Conservation (phyloP, 2,329 filamentous ascomycete genomes). For the Cordyceps fumosorosea region DNA sequence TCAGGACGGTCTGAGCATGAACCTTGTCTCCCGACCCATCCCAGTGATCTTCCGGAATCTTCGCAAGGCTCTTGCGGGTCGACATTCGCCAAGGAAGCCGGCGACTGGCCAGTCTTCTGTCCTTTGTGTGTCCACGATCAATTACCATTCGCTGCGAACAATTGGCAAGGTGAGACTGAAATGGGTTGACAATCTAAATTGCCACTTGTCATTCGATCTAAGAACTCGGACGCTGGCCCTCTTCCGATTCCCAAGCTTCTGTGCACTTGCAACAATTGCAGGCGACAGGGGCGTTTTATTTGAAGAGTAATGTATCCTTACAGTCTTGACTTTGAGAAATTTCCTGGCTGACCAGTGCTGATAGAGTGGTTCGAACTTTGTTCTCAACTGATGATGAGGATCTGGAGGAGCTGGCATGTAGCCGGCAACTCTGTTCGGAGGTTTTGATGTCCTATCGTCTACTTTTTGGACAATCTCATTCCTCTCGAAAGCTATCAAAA, state of each 20-base stretch:
- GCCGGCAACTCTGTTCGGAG: background rate
- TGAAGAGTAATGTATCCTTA: background rate
- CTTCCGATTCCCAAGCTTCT: background rate
- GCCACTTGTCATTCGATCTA: background rate
- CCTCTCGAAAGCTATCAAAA: background rate
- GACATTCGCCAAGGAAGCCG: no score
- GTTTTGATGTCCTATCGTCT: slow-evolving; percentile 10
- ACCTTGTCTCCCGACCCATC: no score
- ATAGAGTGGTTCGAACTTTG: no score
- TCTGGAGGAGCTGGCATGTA: no score
- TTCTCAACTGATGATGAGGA: no score
- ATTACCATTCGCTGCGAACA: background rate
- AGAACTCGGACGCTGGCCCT: background rate
- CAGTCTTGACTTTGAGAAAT: no score
- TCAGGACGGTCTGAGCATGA: no score
- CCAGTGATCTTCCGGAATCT: no score
- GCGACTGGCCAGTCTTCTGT: no score
- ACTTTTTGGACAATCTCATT: background rate
- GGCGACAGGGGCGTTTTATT: background rate
- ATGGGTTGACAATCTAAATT: background rate
- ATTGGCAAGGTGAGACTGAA: background rate
- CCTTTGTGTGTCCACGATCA: background rate
- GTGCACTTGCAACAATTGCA: background rate
- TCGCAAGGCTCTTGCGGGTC: no score
- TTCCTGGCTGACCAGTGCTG: no score